Evolutionary conservation across 805 yeast genomes (phyloP).

Genomic region (Kazachstania viticola): DNA sequence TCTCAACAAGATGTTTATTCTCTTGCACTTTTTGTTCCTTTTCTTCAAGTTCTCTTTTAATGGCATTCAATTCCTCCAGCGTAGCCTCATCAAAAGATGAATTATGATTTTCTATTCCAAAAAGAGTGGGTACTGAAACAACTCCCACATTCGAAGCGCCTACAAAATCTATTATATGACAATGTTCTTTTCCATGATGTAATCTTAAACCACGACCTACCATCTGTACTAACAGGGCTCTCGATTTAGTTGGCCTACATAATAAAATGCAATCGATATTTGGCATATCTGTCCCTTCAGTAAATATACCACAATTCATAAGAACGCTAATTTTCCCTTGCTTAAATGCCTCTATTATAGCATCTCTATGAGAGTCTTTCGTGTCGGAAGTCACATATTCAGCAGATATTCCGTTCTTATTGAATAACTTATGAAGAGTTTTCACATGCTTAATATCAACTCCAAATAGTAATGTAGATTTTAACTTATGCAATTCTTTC

Average conservation of each 20-base stretch:
- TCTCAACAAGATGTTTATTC: slow-evolving; percentile 3
- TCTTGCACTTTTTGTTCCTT: slow-evolving; percentile 6
- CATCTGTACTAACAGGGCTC: slow-evolving; percentile 70
- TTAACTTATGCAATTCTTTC: slow-evolving; percentile 26
- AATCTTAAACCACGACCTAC: slow-evolving; percentile 78
- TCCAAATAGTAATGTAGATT: slow-evolving; percentile 68
- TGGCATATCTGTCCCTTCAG: slow-evolving; percentile 94
- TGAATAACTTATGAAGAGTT: slow-evolving; percentile 41
- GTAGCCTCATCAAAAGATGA: slow-evolving; percentile 24
- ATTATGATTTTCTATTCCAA: slow-evolving; percentile 21
- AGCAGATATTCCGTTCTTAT: slow-evolving; percentile 51
- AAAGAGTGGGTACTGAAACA: slow-evolving; percentile 43
- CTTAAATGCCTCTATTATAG: slow-evolving; percentile 46
- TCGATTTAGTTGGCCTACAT: slow-evolving; percentile 72
- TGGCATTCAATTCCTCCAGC: slow-evolving; percentile 23
- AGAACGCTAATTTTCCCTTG: slow-evolving; percentile 56
- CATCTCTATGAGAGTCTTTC: slow-evolving; percentile 36
- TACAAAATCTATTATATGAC: slow-evolving; percentile 73
- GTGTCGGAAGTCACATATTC: slow-evolving; percentile 64
- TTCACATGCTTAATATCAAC: slow-evolving; percentile 61
- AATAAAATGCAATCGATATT: slow-evolving; percentile 69
- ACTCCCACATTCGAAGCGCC: slow-evolving; percentile 46
- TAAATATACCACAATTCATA: slow-evolving; percentile 80
- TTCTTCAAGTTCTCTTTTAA: slow-evolving; percentile 12
- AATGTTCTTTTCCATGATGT: slow-evolving; percentile 46